A percentile compares a stretch with the other conserved stretches of the same genome.
Evolutionary conservation across 768 basidiomycete genomes (phyloP).

Genomic region (Paxillus rubicundulus): DNA sequence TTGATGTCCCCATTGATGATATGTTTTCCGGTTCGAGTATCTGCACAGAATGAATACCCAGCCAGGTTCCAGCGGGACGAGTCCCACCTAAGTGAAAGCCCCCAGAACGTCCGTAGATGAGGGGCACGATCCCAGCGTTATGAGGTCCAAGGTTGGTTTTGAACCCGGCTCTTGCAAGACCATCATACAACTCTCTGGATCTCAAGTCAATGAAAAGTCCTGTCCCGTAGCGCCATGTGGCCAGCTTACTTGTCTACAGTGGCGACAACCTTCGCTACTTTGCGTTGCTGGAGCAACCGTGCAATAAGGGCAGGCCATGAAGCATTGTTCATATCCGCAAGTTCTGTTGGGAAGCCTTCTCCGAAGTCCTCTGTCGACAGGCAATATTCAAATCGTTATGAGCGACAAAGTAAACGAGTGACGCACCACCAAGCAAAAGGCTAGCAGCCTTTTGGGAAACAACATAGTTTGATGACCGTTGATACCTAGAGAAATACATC

Average conservation of each 20-base stretch:
- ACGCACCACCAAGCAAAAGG: slow-evolving; percentile 5
- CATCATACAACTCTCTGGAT: slow-evolving; percentile 31
- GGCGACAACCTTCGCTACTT: slow-evolving; percentile 1
- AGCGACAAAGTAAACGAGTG: neutral
- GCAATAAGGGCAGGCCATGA: slow-evolving; percentile 4
- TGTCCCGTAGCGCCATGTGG: too few relatives aligned
- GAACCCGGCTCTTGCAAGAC: slow-evolving; percentile 32
- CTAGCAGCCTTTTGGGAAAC: slow-evolving; percentile 1
- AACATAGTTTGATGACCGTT: slow-evolving; percentile 1
- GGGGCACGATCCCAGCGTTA: slow-evolving; percentile 29
- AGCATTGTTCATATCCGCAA: slow-evolving; percentile 2
- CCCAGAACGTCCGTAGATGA: slow-evolving; percentile 25
- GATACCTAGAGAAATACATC: neutral
- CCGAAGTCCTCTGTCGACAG: neutral
- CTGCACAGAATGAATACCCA: slow-evolving; percentile 7
- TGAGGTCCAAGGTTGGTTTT: slow-evolving; percentile 28
- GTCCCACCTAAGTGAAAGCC: slow-evolving; percentile 31
- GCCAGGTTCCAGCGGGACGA: neutral
- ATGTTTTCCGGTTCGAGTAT: slow-evolving; percentile 35
- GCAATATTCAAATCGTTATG: too few relatives aligned
- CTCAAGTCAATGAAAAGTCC: neutral
- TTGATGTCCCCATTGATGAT: slow-evolving; percentile 45
- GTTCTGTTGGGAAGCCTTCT: slow-evolving; percentile 6
- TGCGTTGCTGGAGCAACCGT: slow-evolving; percentile 4
- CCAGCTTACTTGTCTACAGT: slow-evolving; percentile 1